Evolutionary conservation across 1,284 basidiomycete species (phyloP).

Genomic region (Ceratobasidium sp.): DNA sequence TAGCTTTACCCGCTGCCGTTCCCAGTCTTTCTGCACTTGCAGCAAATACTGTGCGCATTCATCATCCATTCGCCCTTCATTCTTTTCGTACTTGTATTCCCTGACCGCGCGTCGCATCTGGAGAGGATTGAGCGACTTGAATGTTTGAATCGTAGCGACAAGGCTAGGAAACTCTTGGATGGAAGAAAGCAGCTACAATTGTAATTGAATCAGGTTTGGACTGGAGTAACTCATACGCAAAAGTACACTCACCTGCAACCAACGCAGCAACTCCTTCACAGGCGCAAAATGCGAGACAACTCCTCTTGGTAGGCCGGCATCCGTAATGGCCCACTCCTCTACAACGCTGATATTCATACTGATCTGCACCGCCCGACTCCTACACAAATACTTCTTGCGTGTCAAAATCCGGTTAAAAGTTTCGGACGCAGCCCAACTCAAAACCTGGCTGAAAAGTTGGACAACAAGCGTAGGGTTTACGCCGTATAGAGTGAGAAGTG

Average conservation of each 20-base stretch:
- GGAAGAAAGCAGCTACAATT: constrained; percentile 80
- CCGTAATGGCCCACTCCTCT: constrained; percentile 88
- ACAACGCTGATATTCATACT: constrained; percentile 85
- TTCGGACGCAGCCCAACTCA: constrained; percentile 93
- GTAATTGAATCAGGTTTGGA: constrained; percentile 32
- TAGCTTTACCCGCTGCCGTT: constrained; percentile 82
- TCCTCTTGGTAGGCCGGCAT: constrained; percentile 81
- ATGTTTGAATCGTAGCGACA: constrained; percentile 88
- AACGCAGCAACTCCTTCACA: constrained; percentile 84
- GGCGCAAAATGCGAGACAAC: constrained; percentile 86
- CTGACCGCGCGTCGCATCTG: constrained; percentile 95
- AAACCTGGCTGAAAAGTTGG: constrained; percentile 94
- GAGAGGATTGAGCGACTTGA: constrained; percentile 88
- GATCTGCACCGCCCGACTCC: constrained; percentile 90
- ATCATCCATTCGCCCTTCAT: constrained; percentile 90
- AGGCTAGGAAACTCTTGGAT: constrained; percentile 87
- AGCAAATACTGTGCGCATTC: constrained; percentile 94
- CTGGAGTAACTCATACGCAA: constrained; percentile 28
- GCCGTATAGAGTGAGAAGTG: constrained; percentile 85
- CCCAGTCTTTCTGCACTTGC: constrained; percentile 96
- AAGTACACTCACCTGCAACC: constrained; percentile 75
- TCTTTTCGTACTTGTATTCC: constrained; percentile 96
- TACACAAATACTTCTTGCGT: constrained; percentile 92
- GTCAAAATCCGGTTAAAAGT: constrained; percentile 94
- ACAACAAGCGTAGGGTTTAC: constrained; percentile 90